Evolutionary conservation across 73 alveolate genomes (phyloP).

Genomic region (Loxodes magnus): DNA sequence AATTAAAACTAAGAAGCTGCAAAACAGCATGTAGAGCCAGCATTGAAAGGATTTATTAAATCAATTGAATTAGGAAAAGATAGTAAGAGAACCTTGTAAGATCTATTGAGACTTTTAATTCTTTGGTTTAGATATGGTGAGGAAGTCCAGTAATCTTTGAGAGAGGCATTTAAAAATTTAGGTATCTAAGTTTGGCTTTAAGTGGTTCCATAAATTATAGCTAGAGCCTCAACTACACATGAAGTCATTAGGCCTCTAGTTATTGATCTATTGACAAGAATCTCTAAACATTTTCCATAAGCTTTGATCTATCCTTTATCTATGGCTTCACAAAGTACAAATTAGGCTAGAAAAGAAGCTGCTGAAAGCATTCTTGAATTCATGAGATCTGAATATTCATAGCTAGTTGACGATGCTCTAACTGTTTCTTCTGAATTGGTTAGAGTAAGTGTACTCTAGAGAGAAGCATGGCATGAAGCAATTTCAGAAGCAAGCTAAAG

Average conservation of each 20-base stretch:
- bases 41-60: conserved; percentile 15
- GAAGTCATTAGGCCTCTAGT: conserved; percentile 51
- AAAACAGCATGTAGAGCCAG: background rate
- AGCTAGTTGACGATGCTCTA: conserved; percentile 72
- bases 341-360: conserved; percentile 73
- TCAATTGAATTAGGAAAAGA: conserved; percentile 12
- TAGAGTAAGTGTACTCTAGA: conserved; percentile 77
- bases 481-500: conserved; percentile 88
- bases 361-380: conserved; percentile 68
- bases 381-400: conserved; percentile 59
- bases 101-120: conserved; percentile 74
- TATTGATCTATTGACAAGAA: conserved; percentile 63
- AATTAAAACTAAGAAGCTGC: background rate
- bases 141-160: conserved; percentile 61
- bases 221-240: conserved; percentile 83
- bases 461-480: conserved; percentile 93
- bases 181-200: conserved; percentile 86
- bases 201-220: conserved; percentile 93
- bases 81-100: conserved; percentile 37
- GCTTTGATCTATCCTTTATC: conserved; percentile 87
- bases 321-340: conserved; percentile 77
- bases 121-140: conserved; percentile 67
- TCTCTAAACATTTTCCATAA: conserved; percentile 78
- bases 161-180: conserved; percentile 64
- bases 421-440: conserved; percentile 81